Conservation (phyloP, 2,329 filamentous ascomycete genomes). For the Fusarium coffeatum region DNA sequence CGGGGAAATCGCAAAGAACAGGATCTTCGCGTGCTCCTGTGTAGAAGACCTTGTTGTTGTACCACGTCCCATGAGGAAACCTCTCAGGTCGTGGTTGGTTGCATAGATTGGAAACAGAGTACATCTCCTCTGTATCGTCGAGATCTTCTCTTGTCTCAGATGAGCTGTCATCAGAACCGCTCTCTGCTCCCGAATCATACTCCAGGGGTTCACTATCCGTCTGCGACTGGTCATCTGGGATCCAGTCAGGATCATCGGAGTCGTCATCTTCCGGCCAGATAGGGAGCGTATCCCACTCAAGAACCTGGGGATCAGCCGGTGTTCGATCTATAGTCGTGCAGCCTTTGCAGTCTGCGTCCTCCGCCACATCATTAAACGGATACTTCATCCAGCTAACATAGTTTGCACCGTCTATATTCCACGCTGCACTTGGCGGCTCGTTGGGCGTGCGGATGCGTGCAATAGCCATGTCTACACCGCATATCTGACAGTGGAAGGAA, state of each 20-base stretch:
- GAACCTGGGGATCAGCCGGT: background rate
- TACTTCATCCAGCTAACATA: background rate
- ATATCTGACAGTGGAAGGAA: constrained; percentile 7
- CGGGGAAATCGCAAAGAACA: background rate
- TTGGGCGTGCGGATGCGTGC: constrained; percentile 9
- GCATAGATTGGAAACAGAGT: background rate
- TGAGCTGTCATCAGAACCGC: background rate
- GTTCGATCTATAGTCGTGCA: background rate
- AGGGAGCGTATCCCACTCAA: background rate
- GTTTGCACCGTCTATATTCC: background rate
- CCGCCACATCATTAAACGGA: background rate
- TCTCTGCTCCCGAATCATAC: background rate
- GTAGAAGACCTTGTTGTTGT: background rate
- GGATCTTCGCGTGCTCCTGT: background rate
- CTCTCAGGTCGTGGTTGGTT: background rate
- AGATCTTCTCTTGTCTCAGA: no score
- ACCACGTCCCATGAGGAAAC: constrained; percentile 8
- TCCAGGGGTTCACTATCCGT: background rate
- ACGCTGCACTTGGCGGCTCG: background rate
- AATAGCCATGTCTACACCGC: constrained; percentile 5
- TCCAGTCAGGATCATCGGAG: background rate
- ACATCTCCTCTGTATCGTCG: fast-evolving
- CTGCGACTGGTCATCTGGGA: background rate
- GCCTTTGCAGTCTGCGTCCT: background rate
- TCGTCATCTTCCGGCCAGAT: background rate